A percentile compares a stretch with the other conserved stretches of the same genome.
These are phyloP conservation scores for Wickerhamiella allomyrinae DNA, from an alignment of 805 yeast species.

Conservation along the genomic window DNA sequence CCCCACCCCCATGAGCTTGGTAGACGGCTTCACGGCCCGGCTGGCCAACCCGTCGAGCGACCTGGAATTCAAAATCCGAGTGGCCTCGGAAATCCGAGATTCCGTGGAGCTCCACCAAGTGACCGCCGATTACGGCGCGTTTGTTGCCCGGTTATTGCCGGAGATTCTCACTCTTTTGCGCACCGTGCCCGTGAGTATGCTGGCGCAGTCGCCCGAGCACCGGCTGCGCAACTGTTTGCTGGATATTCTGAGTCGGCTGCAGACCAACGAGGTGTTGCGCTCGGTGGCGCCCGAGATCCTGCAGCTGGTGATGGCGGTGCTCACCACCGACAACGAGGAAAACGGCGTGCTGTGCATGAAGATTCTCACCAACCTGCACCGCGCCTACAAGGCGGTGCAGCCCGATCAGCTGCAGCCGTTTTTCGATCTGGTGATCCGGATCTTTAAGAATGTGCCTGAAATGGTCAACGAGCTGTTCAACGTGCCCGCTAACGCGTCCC, in stretches of 20 bases:
- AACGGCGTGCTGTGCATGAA: conserved; percentile 88
- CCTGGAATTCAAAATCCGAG: conserved; percentile 46
- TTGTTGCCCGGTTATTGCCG: conserved; percentile 56
- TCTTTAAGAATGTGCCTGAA: conserved; percentile 66
- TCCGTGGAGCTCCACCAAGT: conserved; percentile 73
- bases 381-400: conserved; percentile 58
- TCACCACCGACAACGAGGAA: conserved; percentile 79
- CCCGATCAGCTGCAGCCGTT: conserved; percentile 65
- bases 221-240: conserved; percentile 62
- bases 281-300: conserved; percentile 50
- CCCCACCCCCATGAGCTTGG: conserved; percentile 10
- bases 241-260: conserved; percentile 68
- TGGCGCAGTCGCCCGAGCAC: conserved; percentile 14
- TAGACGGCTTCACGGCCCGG: conserved; percentile 16
- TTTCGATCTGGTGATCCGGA: conserved; percentile 54
- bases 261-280: conserved; percentile 68
- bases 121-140: conserved; percentile 66
- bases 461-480: conserved; percentile 61
- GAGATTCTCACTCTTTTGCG: conserved; percentile 49
- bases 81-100: conserved; percentile 72
- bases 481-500: conserved; percentile 8
- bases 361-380: conserved; percentile 70
- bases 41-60: conserved; percentile 28
- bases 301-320: conserved; percentile 41
- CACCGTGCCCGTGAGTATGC: conserved; percentile 35